phyloP scores from a whole-genome alignment of 148 eudicot species.

The Oxyria digyna region DNA sequence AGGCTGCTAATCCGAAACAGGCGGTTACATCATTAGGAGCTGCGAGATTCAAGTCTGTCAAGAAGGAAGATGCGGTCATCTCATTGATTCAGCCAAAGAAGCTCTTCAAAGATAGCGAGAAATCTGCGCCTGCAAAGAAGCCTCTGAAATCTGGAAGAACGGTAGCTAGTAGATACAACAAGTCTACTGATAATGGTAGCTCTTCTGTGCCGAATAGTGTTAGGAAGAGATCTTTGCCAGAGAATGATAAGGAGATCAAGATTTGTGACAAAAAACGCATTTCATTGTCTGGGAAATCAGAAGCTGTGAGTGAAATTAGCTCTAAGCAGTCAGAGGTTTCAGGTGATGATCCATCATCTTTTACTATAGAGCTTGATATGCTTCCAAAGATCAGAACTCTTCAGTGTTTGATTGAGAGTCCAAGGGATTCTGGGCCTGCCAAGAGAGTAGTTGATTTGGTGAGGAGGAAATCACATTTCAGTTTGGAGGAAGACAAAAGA shows the following conservation, averaged over 20 bases:
- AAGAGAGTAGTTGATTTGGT: slow-evolving; percentile 56
- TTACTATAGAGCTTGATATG: slow-evolving; percentile 23
- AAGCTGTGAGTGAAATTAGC: slow-evolving; percentile 21
- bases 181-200: slow-evolving; percentile 17
- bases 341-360: slow-evolving; percentile 18
- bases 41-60: slow-evolving; percentile 35
- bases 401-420: slow-evolving; percentile 34
- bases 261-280: slow-evolving; percentile 50
- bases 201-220: slow-evolving; percentile 36
- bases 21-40: slow-evolving; percentile 55
- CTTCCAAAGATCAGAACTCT: slow-evolving; percentile 52
- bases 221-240: slow-evolving; percentile 72
- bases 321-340: slow-evolving; percentile 57
- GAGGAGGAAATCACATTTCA: slow-evolving; percentile 48
- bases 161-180: slow-evolving; percentile 77
- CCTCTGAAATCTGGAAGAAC: slow-evolving; percentile 56
- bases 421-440: slow-evolving; percentile 71
- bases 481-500: slow-evolving; percentile 11
- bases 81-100: slow-evolving; percentile 74
- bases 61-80: slow-evolving; percentile 58
- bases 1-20: slow-evolving; percentile 21
- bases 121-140: slow-evolving; percentile 46
- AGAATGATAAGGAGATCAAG: slow-evolving; percentile 45
- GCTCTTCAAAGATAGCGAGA: slow-evolving; percentile 62
- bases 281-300: slow-evolving; percentile 32